These are phyloP conservation scores for Populus ilicifolia DNA, from an alignment of 345 rosid species.

Conservation along the genomic window DNA sequence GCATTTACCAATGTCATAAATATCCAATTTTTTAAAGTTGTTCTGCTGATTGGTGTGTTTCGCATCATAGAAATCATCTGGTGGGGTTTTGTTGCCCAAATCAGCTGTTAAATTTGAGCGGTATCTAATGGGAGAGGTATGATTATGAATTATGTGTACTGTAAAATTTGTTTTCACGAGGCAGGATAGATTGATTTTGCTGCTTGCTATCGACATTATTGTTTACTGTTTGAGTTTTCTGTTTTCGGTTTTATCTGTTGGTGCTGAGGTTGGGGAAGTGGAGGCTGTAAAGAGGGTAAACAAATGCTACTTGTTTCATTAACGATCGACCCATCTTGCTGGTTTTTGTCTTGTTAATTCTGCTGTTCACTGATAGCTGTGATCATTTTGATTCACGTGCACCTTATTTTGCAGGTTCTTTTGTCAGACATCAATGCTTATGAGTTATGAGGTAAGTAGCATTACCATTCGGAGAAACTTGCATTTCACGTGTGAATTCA, in stretches of 20 bases:
- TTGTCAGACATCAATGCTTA: conserved; percentile 82
- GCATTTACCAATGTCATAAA: background rate
- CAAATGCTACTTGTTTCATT: background rate
- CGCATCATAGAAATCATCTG: conserved; percentile 64
- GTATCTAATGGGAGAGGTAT: conserved; percentile 80
- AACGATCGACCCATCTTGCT: background rate
- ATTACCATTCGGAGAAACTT: background rate
- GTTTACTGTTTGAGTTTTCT: background rate
- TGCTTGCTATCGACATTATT: background rate
- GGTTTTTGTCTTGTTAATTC: background rate
- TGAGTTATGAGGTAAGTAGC: conserved; percentile 69
- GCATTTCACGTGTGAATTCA: background rate
- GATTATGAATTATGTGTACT: conserved; percentile 16
- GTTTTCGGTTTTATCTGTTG: conserved; percentile 65
- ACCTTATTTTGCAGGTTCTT: conserved; percentile 58
- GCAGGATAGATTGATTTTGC: too few species aligned
- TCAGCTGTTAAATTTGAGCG: conserved; percentile 91
- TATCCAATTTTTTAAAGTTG: background rate
- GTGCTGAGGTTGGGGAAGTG: conserved; percentile 60
- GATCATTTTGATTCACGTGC: background rate
- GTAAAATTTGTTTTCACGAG: background rate
- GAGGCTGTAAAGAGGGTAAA: conserved; percentile 76
- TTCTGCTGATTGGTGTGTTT: conserved; percentile 4
- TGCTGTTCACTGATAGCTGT: background rate
- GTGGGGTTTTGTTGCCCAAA: conserved; percentile 86